phyloP scores from a whole-genome alignment of 2,329 filamentous ascomycete genomes.

The Penicillium rolfsii region DNA sequence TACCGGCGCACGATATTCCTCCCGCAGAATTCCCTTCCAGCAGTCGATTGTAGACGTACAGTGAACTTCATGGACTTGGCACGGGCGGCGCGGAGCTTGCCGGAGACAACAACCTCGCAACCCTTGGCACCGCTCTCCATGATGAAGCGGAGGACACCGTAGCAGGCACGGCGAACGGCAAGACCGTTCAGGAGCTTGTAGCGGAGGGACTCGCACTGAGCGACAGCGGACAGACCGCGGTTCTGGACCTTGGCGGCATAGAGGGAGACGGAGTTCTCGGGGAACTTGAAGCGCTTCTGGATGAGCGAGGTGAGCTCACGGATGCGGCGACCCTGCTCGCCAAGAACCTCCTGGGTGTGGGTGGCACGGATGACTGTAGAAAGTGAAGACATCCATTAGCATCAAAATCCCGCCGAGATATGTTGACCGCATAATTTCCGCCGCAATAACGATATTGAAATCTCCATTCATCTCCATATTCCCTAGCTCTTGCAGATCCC shows the following conservation, averaged over 20 bases:
- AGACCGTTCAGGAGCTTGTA: slow-evolving; percentile 99
- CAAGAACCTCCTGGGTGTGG: slow-evolving; percentile 99
- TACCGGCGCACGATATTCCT: background rate
- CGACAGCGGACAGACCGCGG: slow-evolving; percentile 98
- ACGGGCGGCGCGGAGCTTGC: slow-evolving; percentile 97
- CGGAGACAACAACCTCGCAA: slow-evolving; percentile 98
- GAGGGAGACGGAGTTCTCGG: slow-evolving; percentile 99
- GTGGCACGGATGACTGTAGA: slow-evolving; percentile 88
- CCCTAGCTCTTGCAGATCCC: slow-evolving; percentile 16
- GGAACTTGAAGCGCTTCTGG: slow-evolving; percentile 99
- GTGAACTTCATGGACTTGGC: slow-evolving; percentile 99
- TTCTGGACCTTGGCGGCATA: slow-evolving; percentile 99
- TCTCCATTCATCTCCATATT: slow-evolving; percentile 7
- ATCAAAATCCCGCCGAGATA: slow-evolving; percentile 19
- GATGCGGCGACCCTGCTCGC: slow-evolving; percentile 99
- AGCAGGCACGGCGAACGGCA: slow-evolving; percentile 97
- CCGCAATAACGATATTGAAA: slow-evolving; percentile 6
- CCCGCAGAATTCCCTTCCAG: background rate
- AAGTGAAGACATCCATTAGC: slow-evolving; percentile 39
- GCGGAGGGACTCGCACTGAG: slow-evolving; percentile 99
- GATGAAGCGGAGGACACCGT: slow-evolving; percentile 99
- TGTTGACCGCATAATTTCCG: slow-evolving; percentile 10
- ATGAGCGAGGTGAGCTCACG: slow-evolving; percentile 99
- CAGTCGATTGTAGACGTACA: slow-evolving; percentile 55
- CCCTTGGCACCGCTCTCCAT: slow-evolving; percentile 99